phyloP scores from a whole-genome alignment of 345 rosid species.

The Gossypium raimondii region DNA sequence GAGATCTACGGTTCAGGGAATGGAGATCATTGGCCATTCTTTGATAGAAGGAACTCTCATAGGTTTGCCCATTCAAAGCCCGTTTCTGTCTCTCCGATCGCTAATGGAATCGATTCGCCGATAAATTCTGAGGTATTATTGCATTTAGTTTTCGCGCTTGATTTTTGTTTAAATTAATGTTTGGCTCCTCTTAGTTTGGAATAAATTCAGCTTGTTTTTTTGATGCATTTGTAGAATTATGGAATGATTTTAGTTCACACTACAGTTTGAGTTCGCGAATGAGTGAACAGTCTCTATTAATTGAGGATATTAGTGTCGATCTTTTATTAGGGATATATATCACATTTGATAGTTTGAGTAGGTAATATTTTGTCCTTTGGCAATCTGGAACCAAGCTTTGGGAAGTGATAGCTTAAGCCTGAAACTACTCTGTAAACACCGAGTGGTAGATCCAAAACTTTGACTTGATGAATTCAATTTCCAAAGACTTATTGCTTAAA shows the following conservation, averaged over 20 bases:
- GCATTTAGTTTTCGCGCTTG: background rate
- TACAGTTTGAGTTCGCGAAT: background rate
- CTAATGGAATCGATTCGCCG: slow-evolving; percentile 56
- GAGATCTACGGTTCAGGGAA: slow-evolving; percentile 44
- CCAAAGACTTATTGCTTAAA: background rate
- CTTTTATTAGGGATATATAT: background rate
- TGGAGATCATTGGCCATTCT: slow-evolving; percentile 33
- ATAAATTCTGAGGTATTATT: slow-evolving; percentile 46
- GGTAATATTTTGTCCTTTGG: background rate
- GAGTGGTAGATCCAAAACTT: background rate
- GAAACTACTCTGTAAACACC: background rate
- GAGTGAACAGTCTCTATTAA: background rate
- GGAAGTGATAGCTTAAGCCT: background rate
- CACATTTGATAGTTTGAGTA: background rate
- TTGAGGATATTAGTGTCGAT: background rate
- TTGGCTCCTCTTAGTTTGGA: background rate
- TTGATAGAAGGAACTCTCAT: slow-evolving; percentile 65
- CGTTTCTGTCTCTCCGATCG: slow-evolving; percentile 46
- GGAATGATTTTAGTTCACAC: background rate
- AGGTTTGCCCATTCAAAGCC: slow-evolving; percentile 59
- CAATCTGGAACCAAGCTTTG: background rate
- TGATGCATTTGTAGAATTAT: background rate
- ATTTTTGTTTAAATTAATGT: background rate
- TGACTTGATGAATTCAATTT: background rate
- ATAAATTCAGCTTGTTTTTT: background rate